Evolutionary conservation across 257 asterid species (phyloP).

Genomic region (Capsicum chinense): DNA sequence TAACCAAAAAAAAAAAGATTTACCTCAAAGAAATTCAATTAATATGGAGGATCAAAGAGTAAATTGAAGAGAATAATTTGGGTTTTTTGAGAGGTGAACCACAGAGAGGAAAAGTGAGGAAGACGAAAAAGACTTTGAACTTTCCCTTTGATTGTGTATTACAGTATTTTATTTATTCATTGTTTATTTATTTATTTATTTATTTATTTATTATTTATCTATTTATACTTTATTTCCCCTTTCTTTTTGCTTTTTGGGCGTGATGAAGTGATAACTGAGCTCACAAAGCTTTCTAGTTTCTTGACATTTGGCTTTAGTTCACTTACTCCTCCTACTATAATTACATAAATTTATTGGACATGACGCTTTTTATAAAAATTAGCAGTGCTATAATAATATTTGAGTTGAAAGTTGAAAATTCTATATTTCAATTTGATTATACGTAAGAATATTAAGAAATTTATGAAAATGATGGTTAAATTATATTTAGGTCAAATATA

Average conservation of each 20-base stretch:
- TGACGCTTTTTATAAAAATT: neutral
- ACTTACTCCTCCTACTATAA: slow-evolving; percentile 15
- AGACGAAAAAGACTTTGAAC: slow-evolving; percentile 26
- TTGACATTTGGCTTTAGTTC: slow-evolving; percentile 1
- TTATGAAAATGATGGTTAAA: too few species aligned
- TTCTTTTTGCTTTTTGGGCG: neutral
- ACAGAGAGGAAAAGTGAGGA: slow-evolving; percentile 1
- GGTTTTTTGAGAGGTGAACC: slow-evolving; percentile 23
- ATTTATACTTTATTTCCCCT: neutral
- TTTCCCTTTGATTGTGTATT: neutral
- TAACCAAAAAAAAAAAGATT: neutral
- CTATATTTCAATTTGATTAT: too few species aligned
- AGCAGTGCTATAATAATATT: neutral
- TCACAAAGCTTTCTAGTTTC: neutral
- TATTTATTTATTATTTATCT: neutral
- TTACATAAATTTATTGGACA: neutral
- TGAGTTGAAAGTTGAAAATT: neutral
- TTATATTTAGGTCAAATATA: too few species aligned
- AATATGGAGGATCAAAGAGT: neutral
- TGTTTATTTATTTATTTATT: too few species aligned
- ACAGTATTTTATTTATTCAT: neutral
- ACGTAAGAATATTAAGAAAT: too few species aligned
- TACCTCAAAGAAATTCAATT: slow-evolving; percentile 22
- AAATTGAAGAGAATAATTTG: neutral
- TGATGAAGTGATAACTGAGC: neutral